Evolutionary conservation across 495 filamentous ascomycete species (phyloP), one percentile per base, ranked within the genome.

Genomic region (Symbiotaphrina buchneri): DNA sequence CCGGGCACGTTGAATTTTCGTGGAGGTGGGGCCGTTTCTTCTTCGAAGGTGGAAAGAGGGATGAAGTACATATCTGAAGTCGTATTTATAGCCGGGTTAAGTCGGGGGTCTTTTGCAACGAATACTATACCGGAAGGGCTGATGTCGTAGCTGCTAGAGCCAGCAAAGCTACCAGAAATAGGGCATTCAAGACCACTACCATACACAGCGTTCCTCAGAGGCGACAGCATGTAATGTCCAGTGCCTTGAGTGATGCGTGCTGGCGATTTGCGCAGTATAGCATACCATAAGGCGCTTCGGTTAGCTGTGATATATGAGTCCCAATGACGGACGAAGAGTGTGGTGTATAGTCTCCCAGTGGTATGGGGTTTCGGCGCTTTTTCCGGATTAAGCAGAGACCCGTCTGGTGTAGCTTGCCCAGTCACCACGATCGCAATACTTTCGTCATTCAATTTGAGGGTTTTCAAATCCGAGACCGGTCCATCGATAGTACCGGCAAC

Each of bases 31-130:
- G 22, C 13, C 7, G 22, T 8, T 0, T 48, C 41, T 32, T 67
- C 63, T 30, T 65, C 54, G 38, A 70, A 68, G 10, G 53, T 57
- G 46, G 56, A 50, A 7, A 87, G 59, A 1, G 74, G 63, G 5
- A 81, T 61, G 38, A 71, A 72, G 47, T 80, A 83, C 17, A 81
- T 52, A 33, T 78, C 69, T 21, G 72, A 73, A 38, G 82, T 76
- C 3, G 85, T 94, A 51, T 87, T 72, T 8, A 68, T 60, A 0
- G 85, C 84, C 3, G 72, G 69, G 39, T 80, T 68, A 3, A 87
- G 43, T 5, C 61, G 59, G 0, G 83, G 84, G 41, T 90, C 82
- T 41, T 81, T 90, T 0, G 83, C 70, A 18, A 90, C 68, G 47
- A 93, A 93, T 1, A 77, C 68, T 34, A 94, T 57, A 1, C 62